Base-by-base conservation (phyloP, 2,329 filamentous ascomycete species). In the Colletotrichum sp. region DNA sequence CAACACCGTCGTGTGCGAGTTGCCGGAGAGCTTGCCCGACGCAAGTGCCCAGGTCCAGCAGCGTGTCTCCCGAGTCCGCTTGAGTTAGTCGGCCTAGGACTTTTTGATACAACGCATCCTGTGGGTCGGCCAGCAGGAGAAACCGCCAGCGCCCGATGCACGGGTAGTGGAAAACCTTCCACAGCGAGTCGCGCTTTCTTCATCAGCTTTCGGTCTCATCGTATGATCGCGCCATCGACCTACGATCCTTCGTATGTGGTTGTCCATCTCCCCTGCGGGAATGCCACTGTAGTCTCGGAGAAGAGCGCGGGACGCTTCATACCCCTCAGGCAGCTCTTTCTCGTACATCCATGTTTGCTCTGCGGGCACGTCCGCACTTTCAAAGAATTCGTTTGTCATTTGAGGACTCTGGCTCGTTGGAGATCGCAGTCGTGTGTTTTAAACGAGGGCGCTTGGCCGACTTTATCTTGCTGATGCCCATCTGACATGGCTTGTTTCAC, bases 111-210 rank as follows among this genome's bases (percentile, higher is more conserved):
- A 83, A 84, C 7, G 85, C 82, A 75, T 89, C 87, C 48, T 82
- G 78, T 24, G 81, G 80, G 63, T 87, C 84, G 13, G 83, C 81
- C n/a, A 88, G 81, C 57, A 84, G 85, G 18, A 89, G 82, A 72
- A 90, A 90, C 63, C 86, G 88, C 86, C 88, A 89, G 61, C 87
- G 84, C n/a, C 88, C 88, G 69, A 89, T 84, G 78, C 84, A 88
- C 30, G 87, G 86, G 74, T 85, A 85, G 9, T 84, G 84, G 57
- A 86, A 86, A 63, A 86, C 79, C 32, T 82, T 83, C 88, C 88
- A 89, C 8, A 88, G 84, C 57, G 84, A 82, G 73, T 88, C 86
- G 76, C 88, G 84, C 88, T 89, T 67, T 66, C 10, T 12, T 13
- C 16, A n/a, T 61, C 28, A 28, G 59, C 21, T 7, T 67, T 60